Evolutionary conservation across 768 basidiomycete species (phyloP).

Genomic region (Kwoniella mangroviensis): DNA sequence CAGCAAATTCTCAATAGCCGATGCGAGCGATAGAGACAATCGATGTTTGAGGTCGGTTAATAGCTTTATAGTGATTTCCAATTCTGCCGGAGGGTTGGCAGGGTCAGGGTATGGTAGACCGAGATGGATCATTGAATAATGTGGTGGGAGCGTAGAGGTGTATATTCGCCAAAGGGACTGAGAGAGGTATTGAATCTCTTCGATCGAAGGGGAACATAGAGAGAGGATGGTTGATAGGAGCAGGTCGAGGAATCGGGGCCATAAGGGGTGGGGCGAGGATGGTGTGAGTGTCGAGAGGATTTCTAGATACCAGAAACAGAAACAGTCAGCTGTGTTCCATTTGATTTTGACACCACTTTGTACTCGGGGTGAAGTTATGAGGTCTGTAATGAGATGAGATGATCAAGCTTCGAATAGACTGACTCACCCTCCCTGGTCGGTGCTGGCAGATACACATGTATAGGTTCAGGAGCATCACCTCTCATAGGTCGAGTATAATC

Average conservation of each 20-base stretch:
- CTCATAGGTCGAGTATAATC: conserved; percentile 48
- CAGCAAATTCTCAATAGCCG: conserved; percentile 48
- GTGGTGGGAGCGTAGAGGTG: conserved; percentile 41
- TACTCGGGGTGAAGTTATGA: too few species aligned
- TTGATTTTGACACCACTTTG: too few species aligned
- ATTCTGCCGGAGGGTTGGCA: conserved; percentile 27
- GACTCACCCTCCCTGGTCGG: conserved; percentile 43
- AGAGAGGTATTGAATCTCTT: conserved; percentile 44
- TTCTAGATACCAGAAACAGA: conserved; percentile 22
- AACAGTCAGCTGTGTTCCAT: not conserved
- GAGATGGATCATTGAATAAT: conserved; percentile 36
- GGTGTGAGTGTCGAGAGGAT: conserved; percentile 32
- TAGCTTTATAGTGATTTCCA: conserved; percentile 46
- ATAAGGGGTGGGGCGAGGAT: conserved; percentile 46
- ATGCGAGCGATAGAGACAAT: conserved; percentile 43
- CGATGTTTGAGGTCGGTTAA: conserved; percentile 54
- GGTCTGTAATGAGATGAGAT: not conserved
- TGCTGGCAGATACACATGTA: conserved; percentile 46
- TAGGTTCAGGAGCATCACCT: conserved; percentile 49
- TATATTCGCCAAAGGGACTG: conserved; percentile 54
- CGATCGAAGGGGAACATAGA: conserved; percentile 30
- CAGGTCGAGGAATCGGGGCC: conserved; percentile 53
- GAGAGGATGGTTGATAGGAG: conserved; percentile 43
- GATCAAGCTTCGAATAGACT: conserved; percentile 4
- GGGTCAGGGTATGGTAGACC: conserved; percentile 10